phyloP scores from a whole-genome alignment of 2,329 filamentous ascomycete genomes.

The Daldinia eschscholtzii region DNA sequence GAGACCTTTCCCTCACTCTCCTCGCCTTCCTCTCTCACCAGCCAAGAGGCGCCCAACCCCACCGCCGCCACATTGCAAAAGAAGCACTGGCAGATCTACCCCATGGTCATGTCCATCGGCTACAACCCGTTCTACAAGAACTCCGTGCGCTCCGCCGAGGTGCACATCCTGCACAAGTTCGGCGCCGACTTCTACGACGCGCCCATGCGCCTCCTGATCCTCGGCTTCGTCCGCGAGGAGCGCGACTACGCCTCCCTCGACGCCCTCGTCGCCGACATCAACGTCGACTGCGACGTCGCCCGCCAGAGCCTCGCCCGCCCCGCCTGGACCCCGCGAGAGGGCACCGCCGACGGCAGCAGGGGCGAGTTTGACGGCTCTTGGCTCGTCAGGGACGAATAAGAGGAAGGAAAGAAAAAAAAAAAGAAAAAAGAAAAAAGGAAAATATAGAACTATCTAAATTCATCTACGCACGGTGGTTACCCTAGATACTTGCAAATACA shows the following conservation, averaged over 20 bases:
- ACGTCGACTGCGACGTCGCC: constrained; percentile 87
- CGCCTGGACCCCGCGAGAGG: constrained; percentile 66
- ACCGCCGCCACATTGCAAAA: constrained; percentile 31
- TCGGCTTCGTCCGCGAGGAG: constrained; percentile 91
- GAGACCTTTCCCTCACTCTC: constrained; percentile 16
- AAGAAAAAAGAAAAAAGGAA: too few species aligned
- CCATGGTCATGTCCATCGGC: constrained; percentile 93
- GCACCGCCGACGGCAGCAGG: constrained; percentile 47
- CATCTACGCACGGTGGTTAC: too few species aligned
- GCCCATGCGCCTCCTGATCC: constrained; percentile 81
- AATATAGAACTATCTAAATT: neutral
- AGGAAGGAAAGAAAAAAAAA: too few species aligned
- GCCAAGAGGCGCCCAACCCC: neutral
- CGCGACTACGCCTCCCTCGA: constrained; percentile 88
- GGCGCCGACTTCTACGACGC: constrained; percentile 85
- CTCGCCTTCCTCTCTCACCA: constrained; percentile 31
- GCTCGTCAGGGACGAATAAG: constrained; percentile 46
- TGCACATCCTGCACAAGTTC: constrained; percentile 87
- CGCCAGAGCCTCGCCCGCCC: constrained; percentile 76
- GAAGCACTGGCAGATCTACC: constrained; percentile 67
- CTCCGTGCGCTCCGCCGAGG: constrained; percentile 85
- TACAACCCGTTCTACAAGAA: constrained; percentile 99
- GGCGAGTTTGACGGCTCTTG: constrained; percentile 51
- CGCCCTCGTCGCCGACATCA: constrained; percentile 88
- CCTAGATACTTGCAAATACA: too few species aligned